Evolutionary conservation across 1,139 yeast species (phyloP).

Genomic region (Sugiyamaella xylanicola): DNA sequence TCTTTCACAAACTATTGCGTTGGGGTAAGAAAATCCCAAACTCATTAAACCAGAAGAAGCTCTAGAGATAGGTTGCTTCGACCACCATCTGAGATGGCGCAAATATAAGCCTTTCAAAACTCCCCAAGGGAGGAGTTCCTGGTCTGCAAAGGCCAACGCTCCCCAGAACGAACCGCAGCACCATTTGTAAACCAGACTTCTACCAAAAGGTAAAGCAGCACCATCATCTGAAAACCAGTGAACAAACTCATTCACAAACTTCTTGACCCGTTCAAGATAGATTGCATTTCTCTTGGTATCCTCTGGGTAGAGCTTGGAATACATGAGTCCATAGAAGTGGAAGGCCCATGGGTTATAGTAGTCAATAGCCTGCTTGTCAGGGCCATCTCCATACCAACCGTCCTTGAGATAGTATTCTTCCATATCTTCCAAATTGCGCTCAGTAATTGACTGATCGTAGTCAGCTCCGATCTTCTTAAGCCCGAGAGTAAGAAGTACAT

Average conservation of each 20-base stretch:
- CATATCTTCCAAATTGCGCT: slow-evolving; percentile 33
- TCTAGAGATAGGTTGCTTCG: slow-evolving; percentile 38
- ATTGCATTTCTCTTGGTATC: slow-evolving; percentile 30
- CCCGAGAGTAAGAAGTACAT: slow-evolving; percentile 39
- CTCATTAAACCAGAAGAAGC: slow-evolving; percentile 36
- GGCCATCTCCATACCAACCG: slow-evolving; percentile 41
- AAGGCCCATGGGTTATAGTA: slow-evolving; percentile 42
- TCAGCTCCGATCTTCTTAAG: slow-evolving; percentile 36
- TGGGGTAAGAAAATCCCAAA: slow-evolving; percentile 41
- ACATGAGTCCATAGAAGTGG: slow-evolving; percentile 40
- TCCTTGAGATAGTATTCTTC: slow-evolving; percentile 37
- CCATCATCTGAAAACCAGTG: slow-evolving; percentile 40
- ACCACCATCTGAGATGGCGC: slow-evolving; percentile 41
- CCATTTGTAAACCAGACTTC: slow-evolving; percentile 39
- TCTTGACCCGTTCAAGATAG: slow-evolving; percentile 32
- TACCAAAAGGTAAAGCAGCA: slow-evolving; percentile 39
- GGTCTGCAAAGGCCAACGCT: slow-evolving; percentile 36
- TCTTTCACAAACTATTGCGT: slow-evolving; percentile 37
- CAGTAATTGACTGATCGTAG: slow-evolving; percentile 30
- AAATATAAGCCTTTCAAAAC: slow-evolving; percentile 39
- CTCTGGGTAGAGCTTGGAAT: slow-evolving; percentile 29
- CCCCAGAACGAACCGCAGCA: slow-evolving; percentile 41
- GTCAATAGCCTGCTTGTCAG: slow-evolving; percentile 35
- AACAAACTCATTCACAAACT: slow-evolving; percentile 35
- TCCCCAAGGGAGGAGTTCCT: slow-evolving; percentile 35